These are phyloP conservation scores for Pistacia vera DNA, from an alignment of 345 rosid genomes.

Conservation along the genomic window DNA sequence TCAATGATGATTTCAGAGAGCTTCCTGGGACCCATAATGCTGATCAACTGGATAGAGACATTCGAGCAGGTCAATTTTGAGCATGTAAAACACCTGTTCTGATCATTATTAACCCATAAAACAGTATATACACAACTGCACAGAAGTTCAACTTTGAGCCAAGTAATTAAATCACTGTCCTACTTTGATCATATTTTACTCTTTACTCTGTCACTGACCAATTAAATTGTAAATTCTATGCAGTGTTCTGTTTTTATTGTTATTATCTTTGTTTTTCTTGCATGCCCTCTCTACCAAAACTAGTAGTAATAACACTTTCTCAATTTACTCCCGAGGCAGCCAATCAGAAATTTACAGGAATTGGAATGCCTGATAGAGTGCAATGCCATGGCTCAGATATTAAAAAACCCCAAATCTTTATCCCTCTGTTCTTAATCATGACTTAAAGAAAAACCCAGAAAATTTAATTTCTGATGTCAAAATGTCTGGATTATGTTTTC, in stretches of 20 bases:
- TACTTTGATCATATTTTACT: background rate
- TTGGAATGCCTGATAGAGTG: too few relatives aligned
- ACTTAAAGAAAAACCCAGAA: too few relatives aligned
- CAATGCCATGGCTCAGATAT: too few relatives aligned
- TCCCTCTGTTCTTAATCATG: too few relatives aligned
- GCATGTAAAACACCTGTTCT: constrained; percentile 4
- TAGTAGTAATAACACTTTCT: background rate
- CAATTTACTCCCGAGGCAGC: too few relatives aligned
- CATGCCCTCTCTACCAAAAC: background rate
- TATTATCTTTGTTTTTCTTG: too few relatives aligned
- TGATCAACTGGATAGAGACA: constrained; percentile 74
- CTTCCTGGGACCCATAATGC: constrained; percentile 92
- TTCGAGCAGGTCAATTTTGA: constrained; percentile 79
- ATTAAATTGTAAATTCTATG: background rate
- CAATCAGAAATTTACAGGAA: too few relatives aligned
- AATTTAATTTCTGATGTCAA: too few relatives aligned
- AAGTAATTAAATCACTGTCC: background rate
- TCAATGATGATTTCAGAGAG: constrained; percentile 90
- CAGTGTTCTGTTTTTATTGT: background rate
- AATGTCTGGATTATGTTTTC: too few relatives aligned
- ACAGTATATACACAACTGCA: background rate
- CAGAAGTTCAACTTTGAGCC: background rate
- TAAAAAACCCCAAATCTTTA: too few relatives aligned
- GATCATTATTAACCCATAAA: background rate
- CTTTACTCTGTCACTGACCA: background rate